Evolutionary conservation across 148 eudicot genomes (phyloP), one percentile per base, ranked within the genome.

Genomic region (Cornus suecica): DNA sequence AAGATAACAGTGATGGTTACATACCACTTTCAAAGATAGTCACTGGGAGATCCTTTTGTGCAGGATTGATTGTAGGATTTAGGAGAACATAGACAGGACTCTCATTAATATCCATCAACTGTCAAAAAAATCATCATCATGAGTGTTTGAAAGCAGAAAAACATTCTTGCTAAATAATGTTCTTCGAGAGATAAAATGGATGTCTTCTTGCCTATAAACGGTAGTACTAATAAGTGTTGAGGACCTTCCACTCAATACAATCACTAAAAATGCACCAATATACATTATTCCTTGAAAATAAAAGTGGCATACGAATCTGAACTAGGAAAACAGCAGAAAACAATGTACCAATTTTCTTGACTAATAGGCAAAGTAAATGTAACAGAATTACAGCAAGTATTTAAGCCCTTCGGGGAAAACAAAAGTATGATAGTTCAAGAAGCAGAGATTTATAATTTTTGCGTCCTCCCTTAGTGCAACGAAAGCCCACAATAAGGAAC

Each of bases 31-130:
- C 97, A 76, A 66, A 92, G 65, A 92, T 89, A 42, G 90, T 84
- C 16, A 92, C 80, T 24, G 97, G 95, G 75, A 92, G 89, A 80
- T 90, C 97, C 82, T 92, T 92, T 68, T 89, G 97, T 45, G 93
- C 86, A 79, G 84, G 94, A 83, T 89, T 90, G 75, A 90, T 89
- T 64, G 87, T 71, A 75, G 97, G 93, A 74, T 92, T 91, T 83
- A 92, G 90, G 68, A 92, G 87, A 80, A 92, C 89, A 71, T 90
- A 90, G 13, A 92, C 86, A 25, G 97, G 97, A 77, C 89, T 92
- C 69, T 92, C 97, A 67, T 92, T 92, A 72, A 92, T 88, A 79
- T 92, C 95, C 97, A 90, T 92, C 80, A 92, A 79, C 97, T 92
- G 91, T 72, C 27, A 83, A 76, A 54, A 66, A 74, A 28, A 13